These are phyloP conservation scores for Cordia subcordata DNA, from an alignment of 257 asterid species.

Conservation along the genomic window DNA sequence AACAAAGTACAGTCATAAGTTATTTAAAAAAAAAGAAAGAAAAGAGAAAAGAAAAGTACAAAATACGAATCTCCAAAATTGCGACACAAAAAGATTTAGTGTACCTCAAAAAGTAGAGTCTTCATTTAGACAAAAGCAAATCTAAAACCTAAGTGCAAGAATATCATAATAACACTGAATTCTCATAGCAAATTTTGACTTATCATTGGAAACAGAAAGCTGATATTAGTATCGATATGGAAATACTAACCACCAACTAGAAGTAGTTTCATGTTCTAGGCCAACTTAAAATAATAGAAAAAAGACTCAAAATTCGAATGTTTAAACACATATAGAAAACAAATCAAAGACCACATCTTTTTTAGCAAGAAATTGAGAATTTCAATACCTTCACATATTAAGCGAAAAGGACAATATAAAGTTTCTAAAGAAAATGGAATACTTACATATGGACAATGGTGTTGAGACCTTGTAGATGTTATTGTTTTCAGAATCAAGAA, in stretches of 20 bases:
- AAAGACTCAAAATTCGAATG: too few species aligned
- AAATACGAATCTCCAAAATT: slow-evolving; percentile 23
- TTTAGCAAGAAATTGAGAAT: not conserved
- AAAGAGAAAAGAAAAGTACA: slow-evolving; percentile 18
- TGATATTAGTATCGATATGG: too few species aligned
- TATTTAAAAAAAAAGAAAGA: too few species aligned
- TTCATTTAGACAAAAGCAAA: slow-evolving; percentile 46
- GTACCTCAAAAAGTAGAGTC: slow-evolving; percentile 28
- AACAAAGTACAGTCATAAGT: not conserved
- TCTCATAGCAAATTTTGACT: slow-evolving; percentile 16
- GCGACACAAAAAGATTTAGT: slow-evolving; percentile 15
- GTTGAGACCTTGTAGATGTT: slow-evolving; percentile 74
- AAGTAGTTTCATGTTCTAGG: too few species aligned
- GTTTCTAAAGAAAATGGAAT: not conserved
- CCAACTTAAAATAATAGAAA: too few species aligned
- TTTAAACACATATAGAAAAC: not conserved
- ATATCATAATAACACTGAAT: slow-evolving; percentile 14
- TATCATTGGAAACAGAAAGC: not conserved
- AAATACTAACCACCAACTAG: too few species aligned
- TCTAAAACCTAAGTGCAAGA: not conserved
- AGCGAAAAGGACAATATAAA: not conserved
- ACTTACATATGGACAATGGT: slow-evolving; percentile 84
- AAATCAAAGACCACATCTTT: not conserved
- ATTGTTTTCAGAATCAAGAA: slow-evolving; percentile 78
- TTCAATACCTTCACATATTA: not conserved